phyloP scores from a whole-genome alignment of 495 filamentous ascomycete species.

The Platismatia glauca region DNA sequence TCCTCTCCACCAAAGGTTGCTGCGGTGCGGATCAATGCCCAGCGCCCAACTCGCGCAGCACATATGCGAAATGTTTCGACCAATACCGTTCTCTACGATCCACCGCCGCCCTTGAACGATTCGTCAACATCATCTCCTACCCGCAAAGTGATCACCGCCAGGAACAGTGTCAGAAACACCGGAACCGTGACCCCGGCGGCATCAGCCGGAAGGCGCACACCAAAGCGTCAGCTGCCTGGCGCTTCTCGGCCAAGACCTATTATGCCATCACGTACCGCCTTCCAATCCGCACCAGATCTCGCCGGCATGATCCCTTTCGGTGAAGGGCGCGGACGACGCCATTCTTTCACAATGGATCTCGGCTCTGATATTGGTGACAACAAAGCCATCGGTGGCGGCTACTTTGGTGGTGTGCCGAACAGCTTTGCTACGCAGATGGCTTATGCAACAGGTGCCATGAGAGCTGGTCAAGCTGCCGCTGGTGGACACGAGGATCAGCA shows the following conservation, averaged over 20 bases:
- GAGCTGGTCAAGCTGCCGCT: constrained; percentile 22
- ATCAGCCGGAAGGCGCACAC: constrained; percentile 37
- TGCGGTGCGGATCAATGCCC: constrained; percentile 13
- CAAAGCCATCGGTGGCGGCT: constrained; percentile 45
- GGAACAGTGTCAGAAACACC: constrained; percentile 41
- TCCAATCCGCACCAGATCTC: constrained; percentile 46
- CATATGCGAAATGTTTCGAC: constrained; percentile 63
- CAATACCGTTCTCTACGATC: constrained; percentile 69
- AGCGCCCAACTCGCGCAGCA: constrained; percentile 31
- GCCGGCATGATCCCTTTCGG: constrained; percentile 36
- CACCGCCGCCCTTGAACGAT: constrained; percentile 27
- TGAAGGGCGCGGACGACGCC: constrained; percentile 30
- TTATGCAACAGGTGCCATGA: constrained; percentile 50
- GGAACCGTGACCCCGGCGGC: constrained; percentile 37
- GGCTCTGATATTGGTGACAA: constrained; percentile 68
- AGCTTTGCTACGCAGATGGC: constrained; percentile 75
- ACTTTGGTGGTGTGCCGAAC: constrained; percentile 52
- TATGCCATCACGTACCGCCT: constrained; percentile 39
- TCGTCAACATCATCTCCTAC: constrained; percentile 30
- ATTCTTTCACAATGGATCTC: constrained; percentile 56
- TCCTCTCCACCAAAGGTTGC: constrained; percentile 17
- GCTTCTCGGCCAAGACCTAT: constrained; percentile 41
- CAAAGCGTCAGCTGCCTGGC: constrained; percentile 31
- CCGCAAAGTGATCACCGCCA: constrained; percentile 34
- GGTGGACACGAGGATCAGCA: constrained; percentile 50